Evolutionary conservation across 345 rosid species (phyloP), one percentile per base, ranked within the genome.

Genomic region (Cochlearia excelsa): DNA sequence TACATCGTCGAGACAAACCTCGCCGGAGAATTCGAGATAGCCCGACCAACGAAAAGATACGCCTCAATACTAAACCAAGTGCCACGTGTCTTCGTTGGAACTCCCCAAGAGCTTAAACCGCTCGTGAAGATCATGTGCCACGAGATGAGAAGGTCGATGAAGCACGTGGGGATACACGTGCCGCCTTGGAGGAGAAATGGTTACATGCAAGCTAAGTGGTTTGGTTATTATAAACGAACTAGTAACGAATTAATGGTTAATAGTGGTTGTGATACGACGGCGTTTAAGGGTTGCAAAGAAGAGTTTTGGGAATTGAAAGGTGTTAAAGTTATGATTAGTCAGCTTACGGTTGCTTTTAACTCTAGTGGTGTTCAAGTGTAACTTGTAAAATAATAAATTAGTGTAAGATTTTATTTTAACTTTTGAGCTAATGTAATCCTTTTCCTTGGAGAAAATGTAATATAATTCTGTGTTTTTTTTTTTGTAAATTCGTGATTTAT

Each of bases 101-200:
- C 66, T 51, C 60, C 82, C 0, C 81, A 77, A 26, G 77, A 81
- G 49, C 51, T 88, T 7, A 84, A 80, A 77, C 70, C 78, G 70
- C 60, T 80, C 0, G 81, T 81, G 66, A 82, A 72, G 70, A 54
- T 86, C 3, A 83, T 92, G 90, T 83, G 91, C 69, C 65, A 37
- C 2, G 89, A 80, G 0, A 69, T 82, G 3, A 74, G 76, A 49
- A 70, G 57, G 62, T 84, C 95, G 2, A 75, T 92, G 87, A 80
- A 67, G 54, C 67, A 68, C 31, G 65, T 43, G 30, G 80, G 61
- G 11, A 46, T 88, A 73, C 71, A 68, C 10, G 66, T 84, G 57
- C 87, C 97, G 1, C 98, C 98, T 0, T 92, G 98, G 98, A 83
- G 97, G 69, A 81, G 79, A 56, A 75, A 77, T 1, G 74, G 82